phyloP scores from a whole-genome alignment of 208 protist genomes.

The Trypanosoma lewisi region DNA sequence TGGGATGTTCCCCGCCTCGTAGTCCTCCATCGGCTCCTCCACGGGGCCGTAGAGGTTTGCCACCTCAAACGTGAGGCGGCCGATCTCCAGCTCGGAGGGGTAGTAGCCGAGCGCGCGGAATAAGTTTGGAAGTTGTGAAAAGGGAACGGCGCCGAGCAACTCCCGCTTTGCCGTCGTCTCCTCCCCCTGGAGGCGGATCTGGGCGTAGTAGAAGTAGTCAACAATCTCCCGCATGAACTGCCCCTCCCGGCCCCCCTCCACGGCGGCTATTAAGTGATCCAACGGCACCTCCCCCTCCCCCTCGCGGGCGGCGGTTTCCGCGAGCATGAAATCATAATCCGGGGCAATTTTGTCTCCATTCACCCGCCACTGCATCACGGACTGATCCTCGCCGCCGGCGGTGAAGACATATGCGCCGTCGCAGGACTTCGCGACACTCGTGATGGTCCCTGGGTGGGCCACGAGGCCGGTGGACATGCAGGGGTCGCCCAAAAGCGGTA shows the following conservation, averaged over 20 bases:
- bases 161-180: slow-evolving; percentile 90
- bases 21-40: slow-evolving; percentile 56
- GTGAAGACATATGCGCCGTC: slow-evolving; percentile 91
- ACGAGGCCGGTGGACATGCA: slow-evolving; percentile 90
- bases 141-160: slow-evolving; percentile 87
- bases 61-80: slow-evolving; percentile 92
- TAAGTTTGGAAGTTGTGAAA: slow-evolving; percentile 92
- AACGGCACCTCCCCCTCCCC: slow-evolving; percentile 55
- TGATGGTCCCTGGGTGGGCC: slow-evolving; percentile 89
- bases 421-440: slow-evolving; percentile 57
- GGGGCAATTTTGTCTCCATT: slow-evolving; percentile 53
- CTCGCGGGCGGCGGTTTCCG: slow-evolving; percentile 1
- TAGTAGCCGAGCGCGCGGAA: slow-evolving; percentile 95
- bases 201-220: slow-evolving; percentile 97
- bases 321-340: slow-evolving; percentile 9
- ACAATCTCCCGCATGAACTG: slow-evolving; percentile 92
- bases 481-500: slow-evolving; percentile 92
- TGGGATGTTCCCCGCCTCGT: slow-evolving; percentile 74
- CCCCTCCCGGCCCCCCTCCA: slow-evolving; percentile 91
- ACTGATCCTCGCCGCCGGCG: slow-evolving; percentile 87
- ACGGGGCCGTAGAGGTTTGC: slow-evolving; percentile 72
- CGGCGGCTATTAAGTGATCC: slow-evolving; percentile 79
- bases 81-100: slow-evolving; percentile 91
- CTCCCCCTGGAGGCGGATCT: slow-evolving; percentile 93
- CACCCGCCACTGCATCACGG: slow-evolving; percentile 89